phyloP scores from a whole-genome alignment of 169 alveolate species.

The Plasmodium gallinaceum region DNA sequence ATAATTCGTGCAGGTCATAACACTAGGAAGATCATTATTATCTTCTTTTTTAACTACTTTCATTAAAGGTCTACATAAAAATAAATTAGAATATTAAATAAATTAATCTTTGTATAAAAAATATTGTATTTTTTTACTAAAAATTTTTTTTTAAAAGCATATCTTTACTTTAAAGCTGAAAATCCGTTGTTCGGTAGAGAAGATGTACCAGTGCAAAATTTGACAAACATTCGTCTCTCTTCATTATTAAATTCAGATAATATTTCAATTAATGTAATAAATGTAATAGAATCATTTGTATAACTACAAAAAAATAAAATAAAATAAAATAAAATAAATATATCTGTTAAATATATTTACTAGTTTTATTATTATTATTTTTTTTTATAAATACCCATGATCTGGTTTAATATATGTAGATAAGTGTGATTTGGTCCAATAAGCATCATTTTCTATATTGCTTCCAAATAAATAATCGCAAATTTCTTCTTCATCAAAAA shows the following conservation, averaged over 20 bases:
- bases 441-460: slow-evolving; percentile 75
- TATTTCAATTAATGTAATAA: slow-evolving; percentile 82
- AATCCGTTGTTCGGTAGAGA: slow-evolving; percentile 95
- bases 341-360: no score
- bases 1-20: slow-evolving; percentile 96
- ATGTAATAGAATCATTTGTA: slow-evolving; percentile 79
- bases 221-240: slow-evolving; percentile 87
- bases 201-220: slow-evolving; percentile 95
- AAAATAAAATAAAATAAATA: neutral
- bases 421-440: slow-evolving; percentile 84
- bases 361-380: neutral
- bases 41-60: slow-evolving; percentile 90
- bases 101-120: neutral
- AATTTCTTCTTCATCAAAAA: slow-evolving; percentile 82
- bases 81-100: neutral
- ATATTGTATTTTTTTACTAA: neutral
- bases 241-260: slow-evolving; percentile 83
- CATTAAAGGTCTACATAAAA: slow-evolving; percentile 85
- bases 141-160: neutral
- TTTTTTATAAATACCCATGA: slow-evolving; percentile 88
- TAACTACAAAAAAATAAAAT: no score
- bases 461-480: slow-evolving; percentile 78
- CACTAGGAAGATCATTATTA: slow-evolving; percentile 90
- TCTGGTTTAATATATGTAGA: slow-evolving; percentile 90
- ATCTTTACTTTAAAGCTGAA: slow-evolving; percentile 91